Base-by-base conservation (phyloP, 2,329 filamentous ascomycete genomes). In the Penicillium fuscoglaucum region DNA sequence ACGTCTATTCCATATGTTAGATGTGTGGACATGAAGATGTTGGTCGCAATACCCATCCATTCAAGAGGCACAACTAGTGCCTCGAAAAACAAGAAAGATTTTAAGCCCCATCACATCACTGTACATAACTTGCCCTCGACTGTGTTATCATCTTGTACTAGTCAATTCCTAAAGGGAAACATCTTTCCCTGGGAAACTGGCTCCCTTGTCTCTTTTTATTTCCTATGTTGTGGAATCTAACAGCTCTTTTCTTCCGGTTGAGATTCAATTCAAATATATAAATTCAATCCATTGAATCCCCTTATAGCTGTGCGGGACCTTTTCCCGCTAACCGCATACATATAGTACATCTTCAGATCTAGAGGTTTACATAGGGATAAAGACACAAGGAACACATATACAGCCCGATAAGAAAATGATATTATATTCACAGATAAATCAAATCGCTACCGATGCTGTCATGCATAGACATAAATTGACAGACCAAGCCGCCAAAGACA, bases 41-140 rank as follows among this genome's bases (percentile, higher is more conserved):
- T 54, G 29, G 26, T 54, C 33, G 37, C 50, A 58, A 58, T 58
- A 59, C 52, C 54, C 44, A 35, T 52, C 53, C 37, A 40, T 52
- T 53, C 46, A 52, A 37, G 50, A 50, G 37, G 48, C 53, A 48
- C 46, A 35, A 48, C 43, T 55, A 54, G 55, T 62, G 48, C 48
- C 56, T 59, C 31, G 61, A 66, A 65, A 62, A 61, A 58, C 59
- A 64, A 55, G 60, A 58, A 65, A 57, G 60, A 57, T 52, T 54
- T 31, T 43, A 45, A 54, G 44, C 48, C 59, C 57, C 55, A 58
- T 55, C 61, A 66, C 58, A 56, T 46, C 63, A 62, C 62, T 74
- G 72, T 74, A 73, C 66, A 73, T 73, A 73, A 68, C 61, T 60
- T 60, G 59, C 63, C 64, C 62, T 61, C 61, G 54, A 60, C 58